Evolutionary conservation across 495 filamentous ascomycete genomes (phyloP).

Genomic region (Xylaria nigripes): DNA sequence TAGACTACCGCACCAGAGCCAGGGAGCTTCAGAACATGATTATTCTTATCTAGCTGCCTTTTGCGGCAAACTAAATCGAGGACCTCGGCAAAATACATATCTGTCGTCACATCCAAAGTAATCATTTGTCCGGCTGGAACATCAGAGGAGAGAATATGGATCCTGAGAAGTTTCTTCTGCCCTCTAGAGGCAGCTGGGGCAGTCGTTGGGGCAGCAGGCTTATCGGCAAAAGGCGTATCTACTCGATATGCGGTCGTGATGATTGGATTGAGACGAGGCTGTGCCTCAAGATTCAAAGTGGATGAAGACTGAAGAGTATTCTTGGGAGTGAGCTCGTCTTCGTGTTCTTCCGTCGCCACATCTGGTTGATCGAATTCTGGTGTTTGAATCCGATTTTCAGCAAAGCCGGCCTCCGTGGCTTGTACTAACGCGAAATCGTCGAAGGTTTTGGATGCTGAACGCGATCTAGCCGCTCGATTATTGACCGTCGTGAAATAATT

Average conservation of each 20-base stretch:
- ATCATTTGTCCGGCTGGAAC: slow-evolving; percentile 51
- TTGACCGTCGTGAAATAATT: slow-evolving; percentile 87
- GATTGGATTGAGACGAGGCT: slow-evolving; percentile 51
- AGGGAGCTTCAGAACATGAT: slow-evolving; percentile 80
- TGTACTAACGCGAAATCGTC: slow-evolving; percentile 90
- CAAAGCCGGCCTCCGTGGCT: slow-evolving; percentile 66
- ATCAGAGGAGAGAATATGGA: slow-evolving; percentile 72
- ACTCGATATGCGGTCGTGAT: slow-evolving; percentile 49
- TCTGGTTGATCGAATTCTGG: slow-evolving; percentile 54
- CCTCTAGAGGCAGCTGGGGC: slow-evolving; percentile 45
- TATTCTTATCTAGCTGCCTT: slow-evolving; percentile 80
- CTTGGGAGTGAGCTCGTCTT: slow-evolving; percentile 32
- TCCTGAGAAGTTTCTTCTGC: slow-evolving; percentile 71
- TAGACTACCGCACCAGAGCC: slow-evolving; percentile 73
- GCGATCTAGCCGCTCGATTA: slow-evolving; percentile 57
- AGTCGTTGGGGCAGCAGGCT: slow-evolving; percentile 57
- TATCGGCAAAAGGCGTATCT: slow-evolving; percentile 54
- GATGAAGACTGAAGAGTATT: slow-evolving; percentile 39
- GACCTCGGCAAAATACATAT: slow-evolving; percentile 91
- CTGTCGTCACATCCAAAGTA: slow-evolving; percentile 77
- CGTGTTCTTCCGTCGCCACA: slow-evolving; percentile 31
- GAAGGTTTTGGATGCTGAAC: slow-evolving; percentile 73
- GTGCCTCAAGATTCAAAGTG: slow-evolving; percentile 17
- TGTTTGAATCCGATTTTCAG: slow-evolving; percentile 67
- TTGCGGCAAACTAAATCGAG: slow-evolving; percentile 85